These are phyloP conservation scores for Xylaria multiplex DNA, from an alignment of 2,329 filamentous ascomycete species.

Conservation along the genomic window DNA sequence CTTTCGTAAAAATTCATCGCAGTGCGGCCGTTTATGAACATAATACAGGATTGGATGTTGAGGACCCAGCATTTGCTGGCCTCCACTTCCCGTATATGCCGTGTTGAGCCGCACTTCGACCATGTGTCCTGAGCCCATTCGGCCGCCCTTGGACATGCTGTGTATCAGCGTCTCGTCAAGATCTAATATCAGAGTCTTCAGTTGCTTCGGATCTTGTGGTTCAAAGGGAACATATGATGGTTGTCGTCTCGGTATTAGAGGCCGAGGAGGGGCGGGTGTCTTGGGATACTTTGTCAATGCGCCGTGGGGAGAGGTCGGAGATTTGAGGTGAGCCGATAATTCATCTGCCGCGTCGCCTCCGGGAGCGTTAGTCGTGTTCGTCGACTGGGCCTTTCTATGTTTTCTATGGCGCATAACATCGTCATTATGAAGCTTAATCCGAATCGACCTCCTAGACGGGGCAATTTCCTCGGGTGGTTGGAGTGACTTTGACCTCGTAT, in stretches of 20 bases:
- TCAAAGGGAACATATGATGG: constrained; percentile 82
- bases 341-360: constrained; percentile 56
- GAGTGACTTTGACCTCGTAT: constrained; percentile 72
- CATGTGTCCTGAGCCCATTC: constrained; percentile 98
- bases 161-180: constrained; percentile 98
- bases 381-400: constrained; percentile 68
- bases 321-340: constrained; percentile 86
- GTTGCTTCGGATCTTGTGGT: constrained; percentile 65
- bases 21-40: constrained; percentile 96
- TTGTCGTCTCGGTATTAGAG: constrained; percentile 87
- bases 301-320: constrained; percentile 84
- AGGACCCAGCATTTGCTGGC: constrained; percentile 75
- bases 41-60: constrained; percentile 98
- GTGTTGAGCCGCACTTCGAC: constrained; percentile 92
- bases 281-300: constrained; percentile 89
- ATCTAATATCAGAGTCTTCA: constrained; percentile 95
- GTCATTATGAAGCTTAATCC: constrained; percentile 87
- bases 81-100: constrained; percentile 72
- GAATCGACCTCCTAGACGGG: constrained; percentile 80
- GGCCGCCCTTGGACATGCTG: constrained; percentile 94
- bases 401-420: constrained; percentile 79
- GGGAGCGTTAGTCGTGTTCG: constrained; percentile 58
- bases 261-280: constrained; percentile 86
- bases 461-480: constrained; percentile 70
- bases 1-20: constrained; percentile 93